Conservation (phyloP, 352 stramenopile species). For the Phytophthora niederhauseri region DNA sequence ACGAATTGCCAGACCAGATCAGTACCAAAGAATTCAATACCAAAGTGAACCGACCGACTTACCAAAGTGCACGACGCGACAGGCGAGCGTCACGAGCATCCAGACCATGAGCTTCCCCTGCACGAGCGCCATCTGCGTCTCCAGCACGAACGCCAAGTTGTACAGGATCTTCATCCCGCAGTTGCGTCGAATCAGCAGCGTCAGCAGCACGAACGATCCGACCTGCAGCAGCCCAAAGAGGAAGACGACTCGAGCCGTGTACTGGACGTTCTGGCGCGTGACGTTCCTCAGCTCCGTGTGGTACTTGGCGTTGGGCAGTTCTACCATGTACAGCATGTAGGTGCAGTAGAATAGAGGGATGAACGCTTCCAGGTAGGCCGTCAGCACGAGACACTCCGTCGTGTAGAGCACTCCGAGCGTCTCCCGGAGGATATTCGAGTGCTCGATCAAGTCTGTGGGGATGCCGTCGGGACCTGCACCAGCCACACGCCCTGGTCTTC, state of each 20-base stretch:
- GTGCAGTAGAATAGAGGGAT: constrained; percentile 43
- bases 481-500: neutral
- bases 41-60: neutral
- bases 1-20: neutral
- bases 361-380: constrained; percentile 45
- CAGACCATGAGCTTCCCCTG: constrained; percentile 34
- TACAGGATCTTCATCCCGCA: constrained; percentile 27
- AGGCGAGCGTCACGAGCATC: constrained; percentile 28
- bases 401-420: constrained; percentile 32
- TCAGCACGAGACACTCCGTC: constrained; percentile 39
- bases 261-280: constrained; percentile 8
- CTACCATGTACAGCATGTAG: constrained; percentile 30
- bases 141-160: constrained; percentile 41
- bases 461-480: neutral
- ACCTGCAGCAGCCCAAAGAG: constrained; percentile 36
- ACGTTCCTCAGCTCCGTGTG: constrained; percentile 40
- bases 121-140: constrained; percentile 27
- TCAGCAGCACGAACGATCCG: constrained; percentile 24
- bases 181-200: constrained; percentile 14
- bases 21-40: too few relatives aligned
- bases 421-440: constrained; percentile 13
- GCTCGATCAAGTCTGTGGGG: neutral
- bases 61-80: constrained; percentile 34
- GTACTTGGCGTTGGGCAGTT: constrained; percentile 38
- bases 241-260: constrained; percentile 16